Conservation (phyloP, 2,329 filamentous ascomycete genomes). For the Chrysosporium keratinophilum region DNA sequence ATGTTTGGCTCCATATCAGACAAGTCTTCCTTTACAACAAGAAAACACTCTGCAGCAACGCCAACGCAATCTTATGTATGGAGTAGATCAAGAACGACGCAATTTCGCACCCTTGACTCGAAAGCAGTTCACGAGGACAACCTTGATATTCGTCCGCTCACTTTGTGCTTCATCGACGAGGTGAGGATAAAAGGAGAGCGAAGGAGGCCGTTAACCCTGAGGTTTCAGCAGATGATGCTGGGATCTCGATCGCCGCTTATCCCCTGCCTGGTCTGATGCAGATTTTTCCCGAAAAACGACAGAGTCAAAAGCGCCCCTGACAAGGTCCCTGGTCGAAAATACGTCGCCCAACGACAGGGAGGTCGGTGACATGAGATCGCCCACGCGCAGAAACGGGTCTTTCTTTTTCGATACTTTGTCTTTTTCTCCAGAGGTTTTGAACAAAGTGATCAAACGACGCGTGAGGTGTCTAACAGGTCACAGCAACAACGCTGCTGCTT, state of each 20-base stretch:
- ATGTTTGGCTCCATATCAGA: no score
- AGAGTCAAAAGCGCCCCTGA: background rate
- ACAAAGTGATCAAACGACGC: background rate
- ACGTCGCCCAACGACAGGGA: background rate
- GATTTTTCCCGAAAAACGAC: background rate
- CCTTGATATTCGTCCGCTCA: no score
- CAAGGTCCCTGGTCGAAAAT: background rate
- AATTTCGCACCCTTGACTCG: no score
- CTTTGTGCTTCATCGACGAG: no score
- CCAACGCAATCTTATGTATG: no score
- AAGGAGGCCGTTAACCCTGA: background rate
- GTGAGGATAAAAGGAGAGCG: background rate
- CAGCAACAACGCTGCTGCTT: background rate
- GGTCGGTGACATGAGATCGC: background rate
- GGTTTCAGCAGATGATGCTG: background rate
- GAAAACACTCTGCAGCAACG: no score
- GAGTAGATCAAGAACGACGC: no score
- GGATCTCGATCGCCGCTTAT: background rate
- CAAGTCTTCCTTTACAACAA: no score
- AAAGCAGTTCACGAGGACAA: no score
- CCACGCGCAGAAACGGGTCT: background rate
- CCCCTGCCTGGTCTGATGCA: conserved; percentile 3
- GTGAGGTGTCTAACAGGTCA: background rate
- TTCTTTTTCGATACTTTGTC: background rate
- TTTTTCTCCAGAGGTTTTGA: background rate